phyloP scores from a whole-genome alignment of 306 rosid genomes.

The Cucumis melo region DNA sequence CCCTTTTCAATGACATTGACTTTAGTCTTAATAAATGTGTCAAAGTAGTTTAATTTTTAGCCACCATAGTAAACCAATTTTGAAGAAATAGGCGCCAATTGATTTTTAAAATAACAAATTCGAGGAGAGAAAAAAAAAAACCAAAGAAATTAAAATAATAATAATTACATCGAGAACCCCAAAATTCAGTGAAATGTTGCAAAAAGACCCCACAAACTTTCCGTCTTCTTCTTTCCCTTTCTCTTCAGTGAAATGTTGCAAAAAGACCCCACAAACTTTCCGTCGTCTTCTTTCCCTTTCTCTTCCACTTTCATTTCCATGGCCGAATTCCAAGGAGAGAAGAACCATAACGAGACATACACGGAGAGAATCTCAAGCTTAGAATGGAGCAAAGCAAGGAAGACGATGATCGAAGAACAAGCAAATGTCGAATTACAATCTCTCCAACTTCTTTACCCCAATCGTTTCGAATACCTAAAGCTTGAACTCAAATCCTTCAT shows the following conservation, averaged over 20 bases:
- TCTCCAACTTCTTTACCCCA: slow-evolving; percentile 36
- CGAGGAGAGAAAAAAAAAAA: too few species aligned
- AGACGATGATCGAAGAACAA: slow-evolving; percentile 23
- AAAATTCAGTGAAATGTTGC: not conserved
- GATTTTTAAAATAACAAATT: too few species aligned
- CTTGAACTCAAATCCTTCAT: slow-evolving; percentile 40
- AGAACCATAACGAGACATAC: not conserved
- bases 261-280: not conserved
- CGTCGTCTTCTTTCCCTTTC: not conserved
- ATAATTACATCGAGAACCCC: not conserved
- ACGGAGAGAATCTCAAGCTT: not conserved
- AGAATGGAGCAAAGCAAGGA: not conserved
- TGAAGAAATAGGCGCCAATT: too few species aligned
- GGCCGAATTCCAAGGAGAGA: not conserved
- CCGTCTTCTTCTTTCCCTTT: not conserved
- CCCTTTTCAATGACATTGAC: too few species aligned
- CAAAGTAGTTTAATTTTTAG: too few species aligned
- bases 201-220: not conserved
- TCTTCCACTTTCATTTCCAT: not conserved
- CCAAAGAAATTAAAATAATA: too few species aligned
- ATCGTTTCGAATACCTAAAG: slow-evolving; percentile 28
- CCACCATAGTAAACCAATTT: too few species aligned
- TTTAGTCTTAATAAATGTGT: too few species aligned
- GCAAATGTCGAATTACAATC: slow-evolving; percentile 33
- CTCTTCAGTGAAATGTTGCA: not conserved